A percentile compares a stretch with the other conserved stretches of the same genome.
Conservation (phyloP, 2,329 filamentous ascomycete genomes). For the Fusarium pseudoanthophilum region DNA sequence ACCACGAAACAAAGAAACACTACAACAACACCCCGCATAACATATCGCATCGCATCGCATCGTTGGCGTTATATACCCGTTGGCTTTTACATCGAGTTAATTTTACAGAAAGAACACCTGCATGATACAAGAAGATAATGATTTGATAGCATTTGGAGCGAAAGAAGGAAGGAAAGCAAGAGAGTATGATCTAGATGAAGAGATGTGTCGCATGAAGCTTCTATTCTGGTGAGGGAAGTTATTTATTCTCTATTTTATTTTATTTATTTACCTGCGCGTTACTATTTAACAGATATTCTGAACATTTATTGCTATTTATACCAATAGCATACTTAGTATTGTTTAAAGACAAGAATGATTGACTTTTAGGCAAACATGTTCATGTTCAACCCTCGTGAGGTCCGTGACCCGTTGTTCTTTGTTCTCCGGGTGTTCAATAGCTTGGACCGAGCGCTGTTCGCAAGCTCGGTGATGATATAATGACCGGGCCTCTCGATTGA, state of each 20-base stretch:
- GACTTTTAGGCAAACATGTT: background rate
- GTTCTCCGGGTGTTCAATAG: conserved; percentile 9
- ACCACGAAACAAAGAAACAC: background rate
- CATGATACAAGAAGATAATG: conserved; percentile 43
- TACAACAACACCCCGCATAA: conserved; percentile 9
- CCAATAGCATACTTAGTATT: conserved; percentile 28
- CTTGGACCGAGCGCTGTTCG: background rate
- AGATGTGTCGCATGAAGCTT: conserved; percentile 30
- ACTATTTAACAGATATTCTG: conserved; percentile 21
- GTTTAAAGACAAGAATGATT: conserved; percentile 19
- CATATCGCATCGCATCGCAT: conserved; percentile 47
- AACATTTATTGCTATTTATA: conserved; percentile 25
- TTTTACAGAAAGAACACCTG: conserved; percentile 16
- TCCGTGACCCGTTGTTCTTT: conserved; percentile 32
- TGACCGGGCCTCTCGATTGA: background rate
- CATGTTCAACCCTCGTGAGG: background rate
- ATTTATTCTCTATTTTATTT: background rate
- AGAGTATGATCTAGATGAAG: conserved; percentile 39
- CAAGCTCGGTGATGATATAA: background rate
- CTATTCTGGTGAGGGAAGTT: conserved; percentile 27
- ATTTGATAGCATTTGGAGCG: conserved; percentile 39
- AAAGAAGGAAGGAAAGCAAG: conserved; percentile 36
- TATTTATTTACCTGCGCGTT: background rate
- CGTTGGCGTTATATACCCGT: conserved; percentile 52
- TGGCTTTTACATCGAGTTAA: conserved; percentile 39